Conservation (phyloP, 1,284 basidiomycete species). For the Apiotrichum sp. region DNA sequence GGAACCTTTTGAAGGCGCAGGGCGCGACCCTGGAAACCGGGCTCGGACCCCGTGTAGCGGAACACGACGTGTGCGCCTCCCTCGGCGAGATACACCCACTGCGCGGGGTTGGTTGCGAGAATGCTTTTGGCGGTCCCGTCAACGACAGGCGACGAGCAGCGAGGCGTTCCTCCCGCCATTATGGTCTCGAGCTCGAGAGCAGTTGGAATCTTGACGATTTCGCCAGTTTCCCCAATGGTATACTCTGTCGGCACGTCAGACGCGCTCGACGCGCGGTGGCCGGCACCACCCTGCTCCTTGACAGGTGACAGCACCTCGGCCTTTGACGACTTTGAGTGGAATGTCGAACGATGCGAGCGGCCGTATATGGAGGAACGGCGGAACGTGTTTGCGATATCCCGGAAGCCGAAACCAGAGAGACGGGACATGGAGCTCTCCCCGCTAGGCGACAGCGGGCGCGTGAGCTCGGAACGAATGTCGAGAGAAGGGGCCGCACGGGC, state of each 20-base stretch:
- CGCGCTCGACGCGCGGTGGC: constrained; percentile 6
- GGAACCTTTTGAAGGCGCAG: constrained; percentile 50
- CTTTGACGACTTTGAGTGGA: background rate
- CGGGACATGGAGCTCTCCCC: constrained; percentile 16
- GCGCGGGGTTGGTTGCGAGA: constrained; percentile 11
- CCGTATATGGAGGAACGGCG: constrained; percentile 17
- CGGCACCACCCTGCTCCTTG: background rate
- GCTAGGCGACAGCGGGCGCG: constrained; percentile 18
- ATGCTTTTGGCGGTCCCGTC: background rate
- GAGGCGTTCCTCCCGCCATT: background rate
- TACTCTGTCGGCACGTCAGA: constrained; percentile 29
- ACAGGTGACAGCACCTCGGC: background rate
- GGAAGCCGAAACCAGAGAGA: constrained; percentile 20
- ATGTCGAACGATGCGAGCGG: constrained; percentile 1
- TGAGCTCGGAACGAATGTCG: constrained; percentile 5
- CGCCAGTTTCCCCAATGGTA: constrained; percentile 30
- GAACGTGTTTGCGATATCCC: constrained; percentile 23
- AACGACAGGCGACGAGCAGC: background rate
- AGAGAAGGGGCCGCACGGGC: constrained; percentile 4
- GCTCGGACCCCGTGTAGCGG: constrained; percentile 60
- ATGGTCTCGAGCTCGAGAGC: background rate
- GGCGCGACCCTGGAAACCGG: constrained; percentile 58
- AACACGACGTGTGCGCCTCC: constrained; percentile 85
- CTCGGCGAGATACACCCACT: constrained; percentile 82
- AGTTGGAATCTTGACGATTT: constrained; percentile 25